Evolutionary conservation across 1,139 yeast genomes (phyloP).

Genomic region (Komagataea norvegica): DNA sequence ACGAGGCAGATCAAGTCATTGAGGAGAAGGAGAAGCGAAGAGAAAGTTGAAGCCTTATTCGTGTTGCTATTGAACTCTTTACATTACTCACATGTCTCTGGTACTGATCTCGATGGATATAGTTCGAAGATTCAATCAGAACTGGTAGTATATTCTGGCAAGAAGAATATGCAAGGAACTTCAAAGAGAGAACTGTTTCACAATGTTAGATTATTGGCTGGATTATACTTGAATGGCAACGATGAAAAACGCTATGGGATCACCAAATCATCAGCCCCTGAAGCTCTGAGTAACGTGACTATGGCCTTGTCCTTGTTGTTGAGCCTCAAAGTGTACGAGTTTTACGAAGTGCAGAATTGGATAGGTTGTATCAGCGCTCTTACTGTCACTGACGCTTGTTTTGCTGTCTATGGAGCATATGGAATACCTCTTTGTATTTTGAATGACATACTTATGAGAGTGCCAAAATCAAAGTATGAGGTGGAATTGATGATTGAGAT

Average conservation of each 20-base stretch:
- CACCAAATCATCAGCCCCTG: neutral
- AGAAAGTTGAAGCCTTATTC: conserved; percentile 13
- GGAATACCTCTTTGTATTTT: conserved; percentile 26
- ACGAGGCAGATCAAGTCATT: neutral
- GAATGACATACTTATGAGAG: conserved; percentile 28
- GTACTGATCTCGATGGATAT: no score
- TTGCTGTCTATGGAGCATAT: conserved; percentile 29
- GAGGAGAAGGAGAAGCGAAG: conserved; percentile 6
- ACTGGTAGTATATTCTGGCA: no score
- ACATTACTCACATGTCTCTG: conserved; percentile 10
- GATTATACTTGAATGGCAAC: no score
- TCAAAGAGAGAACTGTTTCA: no score
- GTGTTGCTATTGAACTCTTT: conserved; percentile 15
- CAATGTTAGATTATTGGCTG: no score
- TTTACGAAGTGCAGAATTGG: conserved; percentile 26
- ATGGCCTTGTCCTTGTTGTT: neutral
- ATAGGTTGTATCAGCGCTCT: conserved; percentile 27
- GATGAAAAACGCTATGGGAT: no score
- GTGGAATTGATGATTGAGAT: conserved; percentile 13
- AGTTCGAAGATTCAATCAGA: no score
- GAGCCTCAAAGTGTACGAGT: conserved; percentile 2
- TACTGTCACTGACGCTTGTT: conserved; percentile 20
- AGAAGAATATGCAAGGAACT: no score
- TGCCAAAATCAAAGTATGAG: conserved; percentile 28
- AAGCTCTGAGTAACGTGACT: neutral